Evolutionary conservation across 1,284 basidiomycete species (phyloP).

Genomic region (Agroathelia rolfsii): DNA sequence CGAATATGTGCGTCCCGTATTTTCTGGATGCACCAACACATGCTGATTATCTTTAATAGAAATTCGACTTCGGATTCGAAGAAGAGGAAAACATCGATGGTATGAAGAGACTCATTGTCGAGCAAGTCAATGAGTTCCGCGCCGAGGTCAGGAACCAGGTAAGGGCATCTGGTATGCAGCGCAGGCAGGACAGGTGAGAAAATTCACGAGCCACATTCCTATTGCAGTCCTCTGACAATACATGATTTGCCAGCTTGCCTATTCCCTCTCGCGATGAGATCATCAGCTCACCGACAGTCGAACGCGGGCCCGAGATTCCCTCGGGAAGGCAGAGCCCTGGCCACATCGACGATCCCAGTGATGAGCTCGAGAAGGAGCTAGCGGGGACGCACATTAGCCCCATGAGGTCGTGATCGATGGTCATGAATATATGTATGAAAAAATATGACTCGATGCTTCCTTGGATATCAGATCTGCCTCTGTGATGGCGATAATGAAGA

Average conservation of each 20-base stretch:
- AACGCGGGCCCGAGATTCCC: slow-evolving; percentile 44
- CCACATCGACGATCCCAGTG: slow-evolving; percentile 77
- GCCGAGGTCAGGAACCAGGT: slow-evolving; percentile 75
- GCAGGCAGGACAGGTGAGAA: slow-evolving; percentile 61
- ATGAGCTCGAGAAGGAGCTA: slow-evolving; percentile 78
- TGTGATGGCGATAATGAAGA: background rate
- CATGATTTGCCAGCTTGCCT: slow-evolving; percentile 41
- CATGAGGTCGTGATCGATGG: slow-evolving; percentile 18
- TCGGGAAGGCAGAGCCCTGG: slow-evolving; percentile 37
- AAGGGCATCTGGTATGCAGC: slow-evolving; percentile 54
- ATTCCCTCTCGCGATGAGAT: slow-evolving; percentile 75
- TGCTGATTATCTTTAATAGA: slow-evolving; percentile 29
- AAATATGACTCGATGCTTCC: slow-evolving; percentile 1
- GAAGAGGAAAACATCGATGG: slow-evolving; percentile 93
- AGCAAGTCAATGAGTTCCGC: slow-evolving; percentile 88
- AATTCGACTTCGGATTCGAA: slow-evolving; percentile 98
- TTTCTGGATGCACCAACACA: slow-evolving; percentile 11
- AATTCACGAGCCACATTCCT: slow-evolving; percentile 7
- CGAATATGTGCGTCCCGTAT: slow-evolving; percentile 40
- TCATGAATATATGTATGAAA: background rate
- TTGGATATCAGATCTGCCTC: background rate
- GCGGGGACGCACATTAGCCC: slow-evolving; percentile 52
- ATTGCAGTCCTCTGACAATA: background rate
- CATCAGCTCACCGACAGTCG: slow-evolving; percentile 61
- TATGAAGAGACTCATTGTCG: slow-evolving; percentile 93